These are phyloP conservation scores for Penicillium oxalicum DNA, from an alignment of 2,329 filamentous ascomycete genomes.

Conservation along the genomic window DNA sequence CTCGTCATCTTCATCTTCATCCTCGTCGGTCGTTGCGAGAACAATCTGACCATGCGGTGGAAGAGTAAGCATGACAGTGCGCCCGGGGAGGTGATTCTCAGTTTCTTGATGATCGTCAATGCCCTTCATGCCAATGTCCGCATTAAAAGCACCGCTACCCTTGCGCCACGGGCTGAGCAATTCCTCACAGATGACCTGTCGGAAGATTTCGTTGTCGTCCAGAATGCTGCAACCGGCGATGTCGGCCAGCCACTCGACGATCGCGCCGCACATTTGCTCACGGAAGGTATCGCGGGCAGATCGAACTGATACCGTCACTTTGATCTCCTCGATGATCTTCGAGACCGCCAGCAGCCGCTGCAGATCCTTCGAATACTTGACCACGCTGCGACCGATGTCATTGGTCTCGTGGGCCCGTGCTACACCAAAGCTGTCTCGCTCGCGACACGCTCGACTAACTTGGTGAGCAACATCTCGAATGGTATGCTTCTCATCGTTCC, in stretches of 20 bases:
- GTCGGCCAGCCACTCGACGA: slow-evolving; percentile 92
- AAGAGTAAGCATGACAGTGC: slow-evolving; percentile 37
- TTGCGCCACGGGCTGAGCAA: slow-evolving; percentile 80
- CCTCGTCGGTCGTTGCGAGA: slow-evolving; percentile 44
- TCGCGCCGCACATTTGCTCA: slow-evolving; percentile 97
- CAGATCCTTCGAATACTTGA: slow-evolving; percentile 70
- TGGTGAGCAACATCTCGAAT: slow-evolving; percentile 85
- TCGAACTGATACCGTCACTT: slow-evolving; percentile 89
- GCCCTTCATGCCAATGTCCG: slow-evolving; percentile 67
- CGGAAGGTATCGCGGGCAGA: slow-evolving; percentile 92
- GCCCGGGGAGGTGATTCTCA: slow-evolving; percentile 40
- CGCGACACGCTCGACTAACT: slow-evolving; percentile 79
- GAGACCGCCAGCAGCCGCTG: slow-evolving; percentile 69
- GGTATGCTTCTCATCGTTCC: slow-evolving; percentile 99
- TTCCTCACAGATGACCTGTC: slow-evolving; percentile 82
- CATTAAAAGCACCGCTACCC: slow-evolving; percentile 77
- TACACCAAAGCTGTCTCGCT: slow-evolving; percentile 62
- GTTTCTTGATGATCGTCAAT: slow-evolving; percentile 74
- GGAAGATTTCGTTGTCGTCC: slow-evolving; percentile 69
- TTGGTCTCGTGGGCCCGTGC: slow-evolving; percentile 82
- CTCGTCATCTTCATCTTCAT: slow-evolving; percentile 40
- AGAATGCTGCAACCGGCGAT: slow-evolving; percentile 85
- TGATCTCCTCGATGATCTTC: slow-evolving; percentile 86
- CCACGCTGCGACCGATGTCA: slow-evolving; percentile 75
- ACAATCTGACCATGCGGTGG: slow-evolving; percentile 39